Percentiles rank a stretch among this genome's conserved stretches.
These are phyloP conservation scores for Sclerotinia spermophila DNA, from an alignment of 2,329 filamentous ascomycete species.

Conservation along the genomic window DNA sequence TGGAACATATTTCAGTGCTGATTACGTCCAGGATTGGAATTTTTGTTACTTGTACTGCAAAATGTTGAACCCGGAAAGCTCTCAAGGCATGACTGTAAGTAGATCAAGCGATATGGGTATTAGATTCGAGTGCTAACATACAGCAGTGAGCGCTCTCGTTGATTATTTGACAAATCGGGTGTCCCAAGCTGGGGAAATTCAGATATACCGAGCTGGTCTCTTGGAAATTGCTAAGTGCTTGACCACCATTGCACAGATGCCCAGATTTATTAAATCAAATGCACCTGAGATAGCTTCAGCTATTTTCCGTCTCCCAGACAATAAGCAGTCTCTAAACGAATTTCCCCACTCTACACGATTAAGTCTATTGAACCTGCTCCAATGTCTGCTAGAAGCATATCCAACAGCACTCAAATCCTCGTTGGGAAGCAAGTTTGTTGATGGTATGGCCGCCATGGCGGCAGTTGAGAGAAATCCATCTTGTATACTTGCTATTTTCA, in stretches of 20 bases:
- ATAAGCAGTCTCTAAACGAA: slow-evolving; percentile 14
- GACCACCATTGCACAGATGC: slow-evolving; percentile 14
- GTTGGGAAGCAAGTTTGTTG: slow-evolving; percentile 25
- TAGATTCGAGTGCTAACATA: slow-evolving; percentile 2
- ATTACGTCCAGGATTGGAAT: slow-evolving; percentile 21
- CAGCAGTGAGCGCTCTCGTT: slow-evolving; percentile 26
- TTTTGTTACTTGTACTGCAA: slow-evolving; percentile 24
- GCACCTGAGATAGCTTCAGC: slow-evolving; percentile 5
- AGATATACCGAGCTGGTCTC: slow-evolving; percentile 20
- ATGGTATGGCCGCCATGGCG: slow-evolving; percentile 29
- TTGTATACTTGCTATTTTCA: slow-evolving; percentile 31
- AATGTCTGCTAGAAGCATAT: slow-evolving; percentile 24
- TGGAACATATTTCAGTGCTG: slow-evolving; percentile 4
- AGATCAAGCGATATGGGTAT: neutral
- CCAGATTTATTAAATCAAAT: slow-evolving; percentile 11
- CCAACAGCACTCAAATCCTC: slow-evolving; percentile 23
- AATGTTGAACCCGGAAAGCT: slow-evolving; percentile 18
- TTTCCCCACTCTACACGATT: slow-evolving; percentile 26
- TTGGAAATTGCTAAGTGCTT: slow-evolving; percentile 16
- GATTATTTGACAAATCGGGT: slow-evolving; percentile 25
- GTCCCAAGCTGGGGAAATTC: slow-evolving; percentile 9
- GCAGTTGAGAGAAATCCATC: slow-evolving; percentile 33
- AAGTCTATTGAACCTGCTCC: slow-evolving; percentile 27
- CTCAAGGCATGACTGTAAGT: slow-evolving; percentile 26
- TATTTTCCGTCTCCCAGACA: slow-evolving; percentile 10